Evolutionary conservation across 768 basidiomycete genomes (phyloP).

Genomic region (Trametes cinnabarina): DNA sequence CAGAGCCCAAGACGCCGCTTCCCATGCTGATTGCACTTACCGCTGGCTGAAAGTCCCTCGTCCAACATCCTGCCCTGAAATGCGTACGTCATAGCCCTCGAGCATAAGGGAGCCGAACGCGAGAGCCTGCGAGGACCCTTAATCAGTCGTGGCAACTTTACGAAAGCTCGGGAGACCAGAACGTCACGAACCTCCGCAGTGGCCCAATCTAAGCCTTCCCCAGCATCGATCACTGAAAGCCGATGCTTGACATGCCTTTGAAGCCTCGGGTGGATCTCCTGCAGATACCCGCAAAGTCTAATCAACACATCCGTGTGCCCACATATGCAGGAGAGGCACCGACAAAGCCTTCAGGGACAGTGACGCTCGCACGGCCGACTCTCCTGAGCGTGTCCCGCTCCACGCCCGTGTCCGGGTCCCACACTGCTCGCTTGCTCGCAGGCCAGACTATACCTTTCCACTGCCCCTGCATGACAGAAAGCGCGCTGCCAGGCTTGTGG

Average conservation of each 20-base stretch:
- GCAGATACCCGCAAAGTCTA: neutral
- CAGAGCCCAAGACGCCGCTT: neutral
- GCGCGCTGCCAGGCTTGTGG: slow-evolving; percentile 45
- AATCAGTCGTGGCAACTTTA: neutral
- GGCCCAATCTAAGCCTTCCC: slow-evolving; percentile 81
- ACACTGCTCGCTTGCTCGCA: slow-evolving; percentile 47
- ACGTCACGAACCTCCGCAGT: slow-evolving; percentile 69
- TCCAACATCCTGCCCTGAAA: slow-evolving; percentile 93
- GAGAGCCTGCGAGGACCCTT: slow-evolving; percentile 53
- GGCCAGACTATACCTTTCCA: slow-evolving; percentile 69
- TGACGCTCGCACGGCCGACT: slow-evolving; percentile 70
- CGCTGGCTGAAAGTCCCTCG: slow-evolving; percentile 87
- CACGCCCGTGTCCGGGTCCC: slow-evolving; percentile 69
- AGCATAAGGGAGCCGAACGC: slow-evolving; percentile 86
- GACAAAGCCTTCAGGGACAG: slow-evolving; percentile 60
- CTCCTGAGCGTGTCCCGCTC: slow-evolving; percentile 45
- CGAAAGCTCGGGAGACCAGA: neutral
- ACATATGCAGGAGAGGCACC: slow-evolving; percentile 28
- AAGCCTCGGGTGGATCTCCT: slow-evolving; percentile 80
- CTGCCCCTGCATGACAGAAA: slow-evolving; percentile 57
- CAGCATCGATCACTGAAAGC: slow-evolving; percentile 63
- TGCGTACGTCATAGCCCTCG: slow-evolving; percentile 79
- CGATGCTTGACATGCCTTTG: slow-evolving; percentile 78
- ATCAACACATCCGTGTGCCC: neutral
- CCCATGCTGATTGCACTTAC: slow-evolving; percentile 29